Evolutionary conservation across 2,329 filamentous ascomycete genomes (phyloP), one percentile per base, ranked within the genome.

Genomic region (Didymella keratinophila): DNA sequence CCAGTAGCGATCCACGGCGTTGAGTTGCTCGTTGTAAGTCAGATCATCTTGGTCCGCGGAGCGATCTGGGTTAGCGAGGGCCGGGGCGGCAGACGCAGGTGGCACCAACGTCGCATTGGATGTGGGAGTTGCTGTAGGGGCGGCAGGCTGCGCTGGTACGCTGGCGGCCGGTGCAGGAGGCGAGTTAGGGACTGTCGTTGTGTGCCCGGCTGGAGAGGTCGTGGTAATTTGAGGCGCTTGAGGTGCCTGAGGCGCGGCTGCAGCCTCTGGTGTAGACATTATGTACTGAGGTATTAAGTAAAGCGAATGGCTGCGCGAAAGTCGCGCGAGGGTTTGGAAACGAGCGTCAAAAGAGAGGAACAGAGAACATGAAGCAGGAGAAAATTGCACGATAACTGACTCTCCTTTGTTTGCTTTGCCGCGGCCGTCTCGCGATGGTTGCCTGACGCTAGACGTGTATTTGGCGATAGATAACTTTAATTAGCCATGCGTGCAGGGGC

Each of bases 1-100:
- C 73, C 73, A 75, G 32, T 70, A 63, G 11, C 65, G 62, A 36
- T 76, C 73, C 37, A 52, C 67, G 16, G 57, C 67, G 25, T 71
- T 66, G 50, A 75, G 69, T 39, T 69, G 65, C 27, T 69, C 58
- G 56, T 67, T 70, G 34, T 61, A 65, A 18, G 53, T 65, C n/a
- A 56, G 49, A 2, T 59, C 43, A 21, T 67, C 44, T 1, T 20
- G 42, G 11, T 42, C 28, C 8, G 48, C n/a, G 1, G 34, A 43
- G 42, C 21, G 43, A 39, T 8, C 54, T 30, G 62, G 61, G 16
- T 54, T 46, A 2, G 59, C 4, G 12, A 36, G 11, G 4, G 12
- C 32, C 1, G 52, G 47, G 18, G 34, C 12, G 1, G 41, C 41
- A 43, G 41, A 12, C 20, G 21, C 14, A 6, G 34, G 36, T 41